phyloP scores from a whole-genome alignment of 176 grass and related monocot species.

The Hyparrhenia diplandra region DNA sequence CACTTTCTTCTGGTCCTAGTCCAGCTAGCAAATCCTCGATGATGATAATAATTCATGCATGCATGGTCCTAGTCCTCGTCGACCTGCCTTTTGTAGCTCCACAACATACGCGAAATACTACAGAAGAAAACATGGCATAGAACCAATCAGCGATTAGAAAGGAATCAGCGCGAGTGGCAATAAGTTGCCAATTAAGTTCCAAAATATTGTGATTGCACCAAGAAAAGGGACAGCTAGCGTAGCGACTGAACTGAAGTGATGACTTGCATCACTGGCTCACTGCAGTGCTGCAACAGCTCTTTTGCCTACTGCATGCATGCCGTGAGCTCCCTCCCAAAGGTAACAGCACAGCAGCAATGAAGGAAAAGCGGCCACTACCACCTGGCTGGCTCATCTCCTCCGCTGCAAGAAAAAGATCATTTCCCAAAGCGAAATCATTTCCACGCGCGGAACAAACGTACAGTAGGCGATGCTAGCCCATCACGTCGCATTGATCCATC shows the following conservation, averaged over 20 bases:
- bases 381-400: not conserved
- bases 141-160: not conserved
- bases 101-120: not conserved
- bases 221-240: no score
- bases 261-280: not conserved
- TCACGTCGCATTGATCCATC: slow-evolving; percentile 32
- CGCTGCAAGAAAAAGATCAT: not conserved
- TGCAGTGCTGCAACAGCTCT: no score
- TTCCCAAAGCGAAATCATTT: not conserved
- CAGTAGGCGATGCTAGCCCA: not conserved
- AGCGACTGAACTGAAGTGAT: slow-evolving; percentile 1
- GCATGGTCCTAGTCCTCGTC: not conserved
- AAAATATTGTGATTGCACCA: not conserved
- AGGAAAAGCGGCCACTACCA: no score
- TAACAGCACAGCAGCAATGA: not conserved
- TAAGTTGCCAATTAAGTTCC: no score
- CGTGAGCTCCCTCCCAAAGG: not conserved
- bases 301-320: not conserved
- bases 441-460: no score
- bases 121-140: not conserved
- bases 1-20: not conserved
- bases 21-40: not conserved
- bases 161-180: no score
- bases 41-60: not conserved
- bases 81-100: not conserved